Base-by-base conservation (phyloP, 495 filamentous ascomycete genomes). In the Penicillium flavigenum region DNA sequence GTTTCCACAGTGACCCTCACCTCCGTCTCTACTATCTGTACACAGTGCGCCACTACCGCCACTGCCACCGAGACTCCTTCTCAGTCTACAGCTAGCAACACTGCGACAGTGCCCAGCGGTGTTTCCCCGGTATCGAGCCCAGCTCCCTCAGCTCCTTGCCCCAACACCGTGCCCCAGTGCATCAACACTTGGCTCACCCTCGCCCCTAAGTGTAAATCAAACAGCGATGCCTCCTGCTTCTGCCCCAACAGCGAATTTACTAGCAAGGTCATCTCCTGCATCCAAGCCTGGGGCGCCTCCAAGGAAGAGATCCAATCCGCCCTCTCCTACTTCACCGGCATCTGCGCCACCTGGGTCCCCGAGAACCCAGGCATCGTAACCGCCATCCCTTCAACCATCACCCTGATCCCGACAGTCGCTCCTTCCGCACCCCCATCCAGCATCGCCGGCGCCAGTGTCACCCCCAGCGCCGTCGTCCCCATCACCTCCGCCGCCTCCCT, bases 111-210 rank as follows among this genome's bases (percentile, higher is more conserved):
- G 6, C 47, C 62, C 10, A 62, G 55, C 24, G 55, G 56, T 19
- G 44, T 62, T 24, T 50, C 64, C 50, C 57, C 59, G 4, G 57
- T 60, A 24, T 56, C 66, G 20, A 54, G 60, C 27, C 62, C 72
- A 2, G 60, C 69, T 19, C 64, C 72, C 8, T 65, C 72, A 10
- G 62, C 69, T 2, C 62, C 74, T 26, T 91, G 86, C 81, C 92
- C 92, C 47, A 75, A 75, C 54, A 81, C 89, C 41, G 86, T 98
- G 16, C 91, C 92, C 52, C 85, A 85, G 60, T 98, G 93, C 78
- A 79, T 98, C 76, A 95, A 96, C 83, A 96, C 93, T 63, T 97
- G 91, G 90, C 72, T 95, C 61, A 59, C 53, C 19, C 83, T 86
- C 63, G 77, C 76, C 59, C 79, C 85, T 36, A 81, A 82, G 72